Conservation (phyloP, 129 eudicot species). For the Dittrichia graveolens region DNA sequence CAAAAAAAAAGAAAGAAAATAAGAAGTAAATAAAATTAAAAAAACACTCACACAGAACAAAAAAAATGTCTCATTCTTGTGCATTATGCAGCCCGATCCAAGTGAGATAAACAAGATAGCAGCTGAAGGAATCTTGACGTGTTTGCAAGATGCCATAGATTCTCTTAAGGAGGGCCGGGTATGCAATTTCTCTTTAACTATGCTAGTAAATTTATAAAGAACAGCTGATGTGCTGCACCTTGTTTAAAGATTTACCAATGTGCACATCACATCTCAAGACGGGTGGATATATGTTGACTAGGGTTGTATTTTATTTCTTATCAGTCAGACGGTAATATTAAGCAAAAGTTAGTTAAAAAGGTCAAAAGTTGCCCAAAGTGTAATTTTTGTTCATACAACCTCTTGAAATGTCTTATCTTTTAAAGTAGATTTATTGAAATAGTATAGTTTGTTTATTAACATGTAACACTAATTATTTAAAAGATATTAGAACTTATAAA, state of each 20-base stretch:
- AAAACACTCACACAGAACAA: no score
- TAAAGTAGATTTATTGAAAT: not conserved
- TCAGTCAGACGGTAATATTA: no score
- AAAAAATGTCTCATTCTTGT: not conserved
- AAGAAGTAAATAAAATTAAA: not conserved
- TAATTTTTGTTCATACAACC: not conserved
- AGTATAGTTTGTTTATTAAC: not conserved
- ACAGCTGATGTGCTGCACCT: not conserved
- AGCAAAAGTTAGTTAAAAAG: not conserved
- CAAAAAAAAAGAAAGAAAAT: not conserved
- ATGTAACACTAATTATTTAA: not conserved
- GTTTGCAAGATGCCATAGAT: constrained; percentile 82
- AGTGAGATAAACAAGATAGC: constrained; percentile 73
- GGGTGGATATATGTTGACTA: not conserved
- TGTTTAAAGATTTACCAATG: not conserved
- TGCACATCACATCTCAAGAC: not conserved
- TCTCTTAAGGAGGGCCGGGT: constrained; percentile 71
- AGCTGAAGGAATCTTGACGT: constrained; percentile 82
- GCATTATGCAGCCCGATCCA: constrained; percentile 62
- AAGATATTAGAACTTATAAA: not conserved
- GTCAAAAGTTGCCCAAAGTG: not conserved
- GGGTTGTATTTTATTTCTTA: not conserved
- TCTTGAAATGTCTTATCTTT: not conserved
- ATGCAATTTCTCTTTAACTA: not conserved
- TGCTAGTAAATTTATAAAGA: not conserved